Base-by-base conservation (phyloP, 208 protist genomes). In the Phytomonas francai region DNA sequence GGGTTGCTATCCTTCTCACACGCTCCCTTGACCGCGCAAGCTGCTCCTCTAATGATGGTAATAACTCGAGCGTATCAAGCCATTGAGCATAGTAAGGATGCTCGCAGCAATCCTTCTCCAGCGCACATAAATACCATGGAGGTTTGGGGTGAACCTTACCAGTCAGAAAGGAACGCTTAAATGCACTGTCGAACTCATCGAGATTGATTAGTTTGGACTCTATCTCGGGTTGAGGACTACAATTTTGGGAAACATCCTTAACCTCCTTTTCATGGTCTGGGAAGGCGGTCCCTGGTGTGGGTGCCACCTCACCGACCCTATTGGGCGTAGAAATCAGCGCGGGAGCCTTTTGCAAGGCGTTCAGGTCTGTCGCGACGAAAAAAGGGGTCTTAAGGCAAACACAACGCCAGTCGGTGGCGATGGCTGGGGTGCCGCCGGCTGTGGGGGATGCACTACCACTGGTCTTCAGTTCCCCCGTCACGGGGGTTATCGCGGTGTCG, bases 101-200 rank as follows among this genome's bases (percentile, higher is more conserved):
- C 51, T 95, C 90, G 27, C 72, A 74, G 71, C 93, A 93, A 59
- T 87, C 79, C 29, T 83, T 76, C 9, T 78, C 62, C 19, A 27
- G 25, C 32, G 74, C 60, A 66, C 85, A 93, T 19, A 88, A 56
- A 61, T 79, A 81, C 86, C 87, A 95, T 69, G 90, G 90, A 22
- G 90, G 85, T 36, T 89, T 79, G 7, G 68, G 68, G 62, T 93
- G 88, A 12, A 83, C 82, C 16, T 74, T 76, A 0, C 85, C 85
- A 3, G 32, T 74, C 2, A 66, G 67, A 29, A 77, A 79, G 67
- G 87, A 80, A 27, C 74, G 32, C 49, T 28, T 51, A 73, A 81
- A 91, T 32, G 70, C 71, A 19, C 34, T n/a, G 7, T 56, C 59
- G 9, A 22, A 1, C 60, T 74, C 63, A 6, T 28, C 14, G 4